Base-by-base conservation (phyloP, 1,284 basidiomycete genomes). In the Erythrobasidium hasegawianum region DNA sequence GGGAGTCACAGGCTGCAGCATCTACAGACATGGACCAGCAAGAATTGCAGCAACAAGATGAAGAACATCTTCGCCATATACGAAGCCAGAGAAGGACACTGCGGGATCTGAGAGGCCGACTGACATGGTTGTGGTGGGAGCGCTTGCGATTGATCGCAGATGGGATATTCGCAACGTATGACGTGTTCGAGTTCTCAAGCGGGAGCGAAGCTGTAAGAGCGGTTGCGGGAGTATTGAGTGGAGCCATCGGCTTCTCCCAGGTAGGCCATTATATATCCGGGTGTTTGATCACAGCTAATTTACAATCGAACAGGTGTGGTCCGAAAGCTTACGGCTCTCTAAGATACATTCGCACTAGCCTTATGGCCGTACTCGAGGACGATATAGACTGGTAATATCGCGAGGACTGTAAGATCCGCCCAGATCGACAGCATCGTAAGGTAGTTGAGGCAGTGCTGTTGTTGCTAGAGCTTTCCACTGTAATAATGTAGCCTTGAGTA, bases 91-190 rank as follows among this genome's bases (percentile, higher is more conserved):
- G 62, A 7, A 39, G 62, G 20, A 53, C 56, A 8, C 55, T 67
- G 24, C 47, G 64, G 13, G 57, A 67, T 38, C 41, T 67, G 2
- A 52, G 64, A 59, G 64, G 57, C 33, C 24, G 64, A 11, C 27
- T 67, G 43, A 54, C 57, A 4, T 67, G 57, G 62, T 20, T 65
- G 14, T 69, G 68, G 68, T 69, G 68, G 68, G 58, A 65, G 27
- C 49, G 68, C n/a, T 29, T 61, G 18, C 49, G 58, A 5, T 33
- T 65, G 18, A 41, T 38, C 5, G 64, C 64, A 39, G 68, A 69
- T 24, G 52, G 41, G 11, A 49, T 69, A 14, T 69, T 69, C 40
- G 68, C 61, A 33, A 39, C 54, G 8, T 69, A 61, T 43, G 68
- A 69, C 41, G 62, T 69, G 10, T 61, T 69, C 40, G 68, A 69